Percentiles rank a stretch among this genome's conserved stretches.
Evolutionary conservation across 2,329 filamentous ascomycete species (phyloP).

Genomic region (Botrytis pseudocinerea): DNA sequence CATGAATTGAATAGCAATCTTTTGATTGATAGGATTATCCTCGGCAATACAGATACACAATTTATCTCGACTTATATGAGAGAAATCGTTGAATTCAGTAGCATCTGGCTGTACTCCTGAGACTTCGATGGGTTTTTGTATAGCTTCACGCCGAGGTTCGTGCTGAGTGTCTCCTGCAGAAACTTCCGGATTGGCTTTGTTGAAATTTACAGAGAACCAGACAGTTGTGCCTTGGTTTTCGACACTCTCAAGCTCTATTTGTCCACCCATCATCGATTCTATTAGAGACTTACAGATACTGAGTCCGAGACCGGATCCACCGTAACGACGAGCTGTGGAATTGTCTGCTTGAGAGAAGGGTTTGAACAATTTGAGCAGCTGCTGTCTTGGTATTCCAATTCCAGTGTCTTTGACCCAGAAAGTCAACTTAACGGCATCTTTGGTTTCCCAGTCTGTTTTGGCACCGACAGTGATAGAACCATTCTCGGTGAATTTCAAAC

Average conservation of each 20-base stretch:
- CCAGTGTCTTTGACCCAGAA: slow-evolving; percentile 89
- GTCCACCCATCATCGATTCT: slow-evolving; percentile 86
- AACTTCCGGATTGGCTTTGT: slow-evolving; percentile 69
- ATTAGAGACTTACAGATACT: slow-evolving; percentile 95
- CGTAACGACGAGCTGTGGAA: slow-evolving; percentile 86
- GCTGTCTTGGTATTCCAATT: slow-evolving; percentile 83
- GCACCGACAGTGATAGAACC: slow-evolving; percentile 85
- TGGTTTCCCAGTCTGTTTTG: slow-evolving; percentile 68
- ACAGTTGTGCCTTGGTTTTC: slow-evolving; percentile 69
- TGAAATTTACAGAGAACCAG: slow-evolving; percentile 82
- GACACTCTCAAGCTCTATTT: slow-evolving; percentile 77
- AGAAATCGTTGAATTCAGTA: slow-evolving; percentile 63
- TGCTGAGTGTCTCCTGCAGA: slow-evolving; percentile 56
- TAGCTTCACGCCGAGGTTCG: slow-evolving; percentile 35
- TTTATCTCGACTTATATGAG: slow-evolving; percentile 71
- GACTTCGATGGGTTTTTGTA: slow-evolving; percentile 47
- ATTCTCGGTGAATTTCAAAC: slow-evolving; percentile 88
- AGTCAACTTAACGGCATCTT: slow-evolving; percentile 70
- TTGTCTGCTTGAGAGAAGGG: slow-evolving; percentile 92
- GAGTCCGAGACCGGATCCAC: slow-evolving; percentile 84
- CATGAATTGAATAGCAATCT: slow-evolving; percentile 89
- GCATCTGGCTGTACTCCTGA: slow-evolving; percentile 43
- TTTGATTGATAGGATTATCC: slow-evolving; percentile 92
- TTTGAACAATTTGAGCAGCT: slow-evolving; percentile 82
- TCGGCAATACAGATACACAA: slow-evolving; percentile 91